Percentiles rank a stretch among this genome's conserved stretches.
These are phyloP conservation scores for Mycena indigotica DNA, from an alignment of 768 basidiomycete species.

Conservation along the genomic window DNA sequence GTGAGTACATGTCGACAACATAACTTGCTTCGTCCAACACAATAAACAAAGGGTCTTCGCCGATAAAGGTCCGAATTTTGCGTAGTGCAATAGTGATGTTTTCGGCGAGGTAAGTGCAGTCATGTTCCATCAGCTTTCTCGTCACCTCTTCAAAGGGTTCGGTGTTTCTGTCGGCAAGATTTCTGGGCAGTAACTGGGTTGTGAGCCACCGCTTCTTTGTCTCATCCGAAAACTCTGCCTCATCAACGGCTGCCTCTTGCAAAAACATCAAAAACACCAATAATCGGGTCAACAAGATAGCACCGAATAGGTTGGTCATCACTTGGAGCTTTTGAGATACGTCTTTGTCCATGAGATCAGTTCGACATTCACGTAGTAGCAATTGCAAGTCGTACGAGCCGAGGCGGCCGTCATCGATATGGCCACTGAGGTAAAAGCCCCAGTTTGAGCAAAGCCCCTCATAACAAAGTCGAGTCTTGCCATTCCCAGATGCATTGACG, in stretches of 20 bases:
- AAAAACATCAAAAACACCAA: not conserved
- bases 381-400: constrained; percentile 6
- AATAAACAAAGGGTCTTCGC: not conserved
- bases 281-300: not conserved
- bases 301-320: not conserved
- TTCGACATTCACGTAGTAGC: not conserved
- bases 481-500: constrained; percentile 14
- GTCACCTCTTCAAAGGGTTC: not conserved
- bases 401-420: not conserved
- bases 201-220: not conserved
- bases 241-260: not conserved
- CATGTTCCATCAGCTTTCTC: not conserved
- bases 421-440: constrained; percentile 12
- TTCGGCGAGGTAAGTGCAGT: not conserved
- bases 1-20: not conserved
- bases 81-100: not conserved
- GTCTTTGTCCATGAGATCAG: not conserved
- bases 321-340: not conserved
- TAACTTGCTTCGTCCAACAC: not conserved
- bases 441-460: constrained; percentile 10
- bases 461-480: constrained; percentile 10
- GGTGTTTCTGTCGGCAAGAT: not conserved
- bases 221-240: not conserved
- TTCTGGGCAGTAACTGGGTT: not conserved
- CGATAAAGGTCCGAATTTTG: not conserved